Conservation (phyloP, 1,284 basidiomycete species). For the Pseudozyma sp. region DNA sequence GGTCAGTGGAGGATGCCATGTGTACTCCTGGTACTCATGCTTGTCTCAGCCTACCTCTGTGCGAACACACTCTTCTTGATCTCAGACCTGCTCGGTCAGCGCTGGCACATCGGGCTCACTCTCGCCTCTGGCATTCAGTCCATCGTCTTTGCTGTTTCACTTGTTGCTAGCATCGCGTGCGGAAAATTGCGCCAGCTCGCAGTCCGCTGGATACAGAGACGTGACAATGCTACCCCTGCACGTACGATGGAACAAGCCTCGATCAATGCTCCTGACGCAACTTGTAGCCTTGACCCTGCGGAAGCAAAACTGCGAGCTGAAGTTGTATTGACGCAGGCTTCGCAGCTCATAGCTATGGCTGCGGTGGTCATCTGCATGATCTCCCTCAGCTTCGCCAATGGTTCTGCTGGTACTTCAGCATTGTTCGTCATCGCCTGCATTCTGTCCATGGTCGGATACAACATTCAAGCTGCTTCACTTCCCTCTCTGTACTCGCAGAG, state of each 20-base stretch:
- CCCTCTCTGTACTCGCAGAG: constrained; percentile 22
- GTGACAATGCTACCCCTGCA: neutral
- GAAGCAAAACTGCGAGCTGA: constrained; percentile 10
- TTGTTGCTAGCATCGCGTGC: constrained; percentile 11
- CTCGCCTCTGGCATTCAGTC: constrained; percentile 17
- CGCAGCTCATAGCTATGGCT: constrained; percentile 11
- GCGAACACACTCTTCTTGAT: constrained; percentile 15
- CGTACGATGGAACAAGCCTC: neutral
- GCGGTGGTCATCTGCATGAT: constrained; percentile 5
- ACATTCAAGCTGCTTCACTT: constrained; percentile 18
- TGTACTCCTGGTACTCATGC: constrained; percentile 12
- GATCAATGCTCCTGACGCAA: neutral
- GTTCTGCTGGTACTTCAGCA: constrained; percentile 6
- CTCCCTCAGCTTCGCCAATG: constrained; percentile 3
- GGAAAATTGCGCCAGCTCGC: constrained; percentile 7
- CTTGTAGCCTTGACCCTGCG: neutral
- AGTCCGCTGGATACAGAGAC: neutral
- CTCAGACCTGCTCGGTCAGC: constrained; percentile 16
- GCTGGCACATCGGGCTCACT: constrained; percentile 15
- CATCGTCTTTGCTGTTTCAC: constrained; percentile 16
- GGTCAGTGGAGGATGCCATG: constrained; percentile 14
- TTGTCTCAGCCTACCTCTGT: constrained; percentile 19
- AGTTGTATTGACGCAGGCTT: constrained; percentile 7
- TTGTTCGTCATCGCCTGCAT: constrained; percentile 13
- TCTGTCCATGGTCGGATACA: constrained; percentile 15